Evolutionary conservation across 768 basidiomycete species (phyloP).

Genomic region (Phylloporus scabripes): DNA sequence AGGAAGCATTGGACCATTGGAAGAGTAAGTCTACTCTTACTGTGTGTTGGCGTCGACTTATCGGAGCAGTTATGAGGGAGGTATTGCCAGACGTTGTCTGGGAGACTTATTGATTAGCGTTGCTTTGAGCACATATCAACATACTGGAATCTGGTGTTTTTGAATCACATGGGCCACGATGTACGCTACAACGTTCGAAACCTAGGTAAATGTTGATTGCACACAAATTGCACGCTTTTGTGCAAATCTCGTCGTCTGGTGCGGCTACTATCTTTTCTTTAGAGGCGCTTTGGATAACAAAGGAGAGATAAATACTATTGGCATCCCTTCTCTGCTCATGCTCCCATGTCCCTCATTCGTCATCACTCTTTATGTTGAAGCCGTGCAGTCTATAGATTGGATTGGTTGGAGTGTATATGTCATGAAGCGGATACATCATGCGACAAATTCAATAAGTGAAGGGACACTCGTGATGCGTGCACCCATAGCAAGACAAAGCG

Average conservation of each 20-base stretch:
- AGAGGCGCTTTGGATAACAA: too few species aligned
- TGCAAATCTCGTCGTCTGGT: too few species aligned
- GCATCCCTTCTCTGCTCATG: too few species aligned
- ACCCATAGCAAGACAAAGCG: constrained; percentile 6
- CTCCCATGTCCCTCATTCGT: too few species aligned
- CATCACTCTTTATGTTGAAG: too few species aligned
- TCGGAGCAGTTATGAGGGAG: constrained; percentile 63
- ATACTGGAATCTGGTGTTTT: too few species aligned
- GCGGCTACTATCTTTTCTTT: too few species aligned
- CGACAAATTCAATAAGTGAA: constrained; percentile 15
- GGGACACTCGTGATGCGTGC: constrained; percentile 15
- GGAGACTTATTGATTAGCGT: constrained; percentile 62
- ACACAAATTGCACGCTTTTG: too few species aligned
- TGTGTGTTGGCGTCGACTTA: constrained; percentile 4
- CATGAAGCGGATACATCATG: constrained; percentile 13
- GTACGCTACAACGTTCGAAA: neutral
- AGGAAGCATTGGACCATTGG: constrained; percentile 71
- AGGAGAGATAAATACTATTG: too few species aligned
- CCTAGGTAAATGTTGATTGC: too few species aligned
- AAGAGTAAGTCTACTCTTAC: constrained; percentile 41
- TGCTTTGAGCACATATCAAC: neutral
- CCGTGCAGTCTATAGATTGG: neutral
- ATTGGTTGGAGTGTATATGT: constrained; percentile 12
- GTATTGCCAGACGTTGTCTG: constrained; percentile 68
- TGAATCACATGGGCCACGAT: too few species aligned